Evolutionary conservation across 73 alveolate genomes (phyloP).

Genomic region (Urostyla sp.): DNA sequence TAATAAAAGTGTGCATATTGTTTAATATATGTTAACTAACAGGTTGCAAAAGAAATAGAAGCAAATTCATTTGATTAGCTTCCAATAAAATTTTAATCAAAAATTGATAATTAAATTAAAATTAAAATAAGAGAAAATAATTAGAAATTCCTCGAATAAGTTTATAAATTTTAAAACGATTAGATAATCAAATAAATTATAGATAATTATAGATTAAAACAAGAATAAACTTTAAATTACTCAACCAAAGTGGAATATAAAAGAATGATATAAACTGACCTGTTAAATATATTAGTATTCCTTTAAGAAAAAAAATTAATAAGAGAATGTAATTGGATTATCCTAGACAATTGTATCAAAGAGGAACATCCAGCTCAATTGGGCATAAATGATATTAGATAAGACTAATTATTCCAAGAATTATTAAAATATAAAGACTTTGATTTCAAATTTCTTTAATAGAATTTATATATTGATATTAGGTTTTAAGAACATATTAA

Average conservation of each 20-base stretch:
- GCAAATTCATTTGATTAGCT: not conserved
- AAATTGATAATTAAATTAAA: constrained; percentile 4
- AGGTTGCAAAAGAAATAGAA: constrained; percentile 21
- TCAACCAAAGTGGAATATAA: not conserved
- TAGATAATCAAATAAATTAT: constrained; percentile 23
- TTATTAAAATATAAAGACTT: not conserved
- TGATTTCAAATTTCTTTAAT: not conserved
- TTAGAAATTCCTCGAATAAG: constrained; percentile 17
- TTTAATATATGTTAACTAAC: constrained; percentile 62
- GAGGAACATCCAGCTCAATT: constrained; percentile 51
- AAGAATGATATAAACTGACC: not conserved
- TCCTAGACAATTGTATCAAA: not conserved
- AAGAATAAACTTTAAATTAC: not conserved
- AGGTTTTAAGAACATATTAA: too few relatives aligned
- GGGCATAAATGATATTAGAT: too few relatives aligned
- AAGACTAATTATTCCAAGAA: not conserved
- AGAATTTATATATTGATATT: not conserved
- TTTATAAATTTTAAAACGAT: not conserved
- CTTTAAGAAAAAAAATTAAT: not conserved
- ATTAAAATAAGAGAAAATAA: constrained; percentile 1
- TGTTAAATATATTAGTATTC: constrained; percentile 15
- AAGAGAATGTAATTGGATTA: constrained; percentile 13
- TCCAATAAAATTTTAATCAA: not conserved
- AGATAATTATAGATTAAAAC: constrained; percentile 10
- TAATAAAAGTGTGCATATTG: constrained; percentile 69